Percentiles rank a stretch among this genome's conserved stretches.
Evolutionary conservation across 106 monocot species (phyloP).

Genomic region (Dendrobium catenatum): DNA sequence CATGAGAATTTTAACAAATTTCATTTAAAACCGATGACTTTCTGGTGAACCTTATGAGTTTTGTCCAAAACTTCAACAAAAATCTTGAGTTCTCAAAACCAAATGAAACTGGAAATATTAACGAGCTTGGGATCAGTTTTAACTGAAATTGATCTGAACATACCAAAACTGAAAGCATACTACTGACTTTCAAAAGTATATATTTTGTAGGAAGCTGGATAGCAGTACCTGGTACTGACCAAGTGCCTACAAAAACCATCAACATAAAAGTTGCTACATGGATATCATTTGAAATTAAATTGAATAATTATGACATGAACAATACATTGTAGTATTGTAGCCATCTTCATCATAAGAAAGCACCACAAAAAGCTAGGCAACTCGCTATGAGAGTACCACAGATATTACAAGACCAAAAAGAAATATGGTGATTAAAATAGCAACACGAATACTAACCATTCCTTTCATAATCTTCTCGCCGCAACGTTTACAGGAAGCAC

Average conservation of each 20-base stretch:
- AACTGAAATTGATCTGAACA: neutral
- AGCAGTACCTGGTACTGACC: neutral
- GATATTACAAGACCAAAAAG: neutral
- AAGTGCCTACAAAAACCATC: neutral
- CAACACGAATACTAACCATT: slow-evolving; percentile 34
- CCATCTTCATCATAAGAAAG: neutral
- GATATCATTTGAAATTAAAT: neutral
- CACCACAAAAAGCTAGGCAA: neutral
- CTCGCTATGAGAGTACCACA: neutral
- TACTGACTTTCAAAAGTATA: neutral
- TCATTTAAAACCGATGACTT: neutral
- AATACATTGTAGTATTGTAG: neutral
- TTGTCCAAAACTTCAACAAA: neutral
- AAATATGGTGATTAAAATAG: neutral
- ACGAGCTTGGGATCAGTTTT: neutral
- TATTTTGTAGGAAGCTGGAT: neutral
- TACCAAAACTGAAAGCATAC: neutral
- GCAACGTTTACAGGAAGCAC: slow-evolving; percentile 75
- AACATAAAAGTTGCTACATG: neutral
- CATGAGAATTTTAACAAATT: neutral
- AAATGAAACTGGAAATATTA: neutral
- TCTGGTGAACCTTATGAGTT: neutral
- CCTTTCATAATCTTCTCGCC: slow-evolving; percentile 85
- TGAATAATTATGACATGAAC: neutral
- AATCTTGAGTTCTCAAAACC: neutral